Conservation (phyloP, 352 stramenopile species). For the Globisporangium barbulae region DNA sequence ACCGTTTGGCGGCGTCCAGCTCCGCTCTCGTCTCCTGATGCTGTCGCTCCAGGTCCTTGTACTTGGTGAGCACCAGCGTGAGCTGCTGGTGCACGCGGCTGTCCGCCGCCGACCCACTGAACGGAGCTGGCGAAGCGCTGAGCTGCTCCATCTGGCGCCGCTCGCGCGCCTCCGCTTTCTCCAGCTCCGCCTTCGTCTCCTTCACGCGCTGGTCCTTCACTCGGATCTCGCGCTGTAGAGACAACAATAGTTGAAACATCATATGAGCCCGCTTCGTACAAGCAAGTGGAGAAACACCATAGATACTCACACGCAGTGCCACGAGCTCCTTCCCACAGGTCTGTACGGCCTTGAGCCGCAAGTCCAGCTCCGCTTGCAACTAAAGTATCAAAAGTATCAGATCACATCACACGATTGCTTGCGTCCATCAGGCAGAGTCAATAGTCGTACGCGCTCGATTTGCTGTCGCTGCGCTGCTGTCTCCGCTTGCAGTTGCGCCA, state of each 20-base stretch:
- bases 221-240: slow-evolving; percentile 39
- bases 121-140: slow-evolving; percentile 9
- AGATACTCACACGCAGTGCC: slow-evolving; percentile 35
- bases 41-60: slow-evolving; percentile 56
- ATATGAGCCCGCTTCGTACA: not conserved
- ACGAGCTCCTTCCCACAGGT: slow-evolving; percentile 65
- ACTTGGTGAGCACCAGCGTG: slow-evolving; percentile 53
- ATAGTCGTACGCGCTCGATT: slow-evolving; percentile 33
- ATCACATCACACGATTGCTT: slow-evolving; percentile 6
- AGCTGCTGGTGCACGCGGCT: slow-evolving; percentile 37
- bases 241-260: not conserved
- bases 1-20: slow-evolving; percentile 29
- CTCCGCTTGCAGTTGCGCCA: slow-evolving; percentile 48
- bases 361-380: slow-evolving; percentile 62
- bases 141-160: slow-evolving; percentile 38
- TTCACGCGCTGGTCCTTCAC: slow-evolving; percentile 43
- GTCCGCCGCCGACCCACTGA: slow-evolving; percentile 14
- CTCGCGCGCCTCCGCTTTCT: slow-evolving; percentile 34
- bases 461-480: slow-evolving; percentile 41
- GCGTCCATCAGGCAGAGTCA: not conserved
- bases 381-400: slow-evolving; percentile 17
- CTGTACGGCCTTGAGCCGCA: slow-evolving; percentile 46
- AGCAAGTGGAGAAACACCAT: not conserved
- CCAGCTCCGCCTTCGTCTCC: slow-evolving; percentile 30
- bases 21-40: slow-evolving; percentile 33